Evolutionary conservation across 2,329 filamentous ascomycete species (phyloP), one percentile per base, ranked within the genome.

Genomic region (Cercospora sojina): DNA sequence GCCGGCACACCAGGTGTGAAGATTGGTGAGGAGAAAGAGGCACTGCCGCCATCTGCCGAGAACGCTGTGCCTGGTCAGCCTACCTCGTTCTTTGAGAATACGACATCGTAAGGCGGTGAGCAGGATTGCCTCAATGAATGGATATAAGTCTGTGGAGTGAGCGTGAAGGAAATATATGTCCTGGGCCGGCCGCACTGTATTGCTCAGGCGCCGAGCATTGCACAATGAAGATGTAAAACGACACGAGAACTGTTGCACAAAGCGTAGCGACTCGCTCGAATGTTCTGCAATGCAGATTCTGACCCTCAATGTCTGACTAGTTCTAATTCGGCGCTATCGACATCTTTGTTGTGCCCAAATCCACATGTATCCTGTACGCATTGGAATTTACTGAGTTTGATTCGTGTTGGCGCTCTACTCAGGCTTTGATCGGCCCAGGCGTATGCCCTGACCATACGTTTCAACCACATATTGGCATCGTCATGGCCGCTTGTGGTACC

Each of bases 1-100:
- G 81, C 77, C 27, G 80, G 84, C 67, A 83, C 84, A 68, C 80
- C 82, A 72, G 79, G 79, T 43, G 81, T 80, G 58, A 80, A 79
- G 74, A 82, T 80, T 73, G 86, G 87, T 63, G 87, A 88, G 73
- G 86, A 86, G 71, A 82, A 85, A 69, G 82, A 83, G 70, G 84
- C 82, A 13, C 75, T 91, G 64, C 82, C 88, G 2, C 83, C 82
- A 1, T 78, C 82, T 62, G 92, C 91, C 12, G 91, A 91, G 74
- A 84, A 84, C 71, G 92, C 94, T 5, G 88, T 95, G 65, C 94
- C 94, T 13, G 93, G 93, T 1, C 83, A 86, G 71, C 93, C 93
- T 60, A 91, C 87, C 49, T 97, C 96, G 80, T 83, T 87, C 74
- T 96, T 97, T 81, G 90, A 92, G 81, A 97, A 97, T 83, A 84